Base-by-base conservation (phyloP, 2,329 filamentous ascomycete species). In the Zelopaecilomyces penicillatus region DNA sequence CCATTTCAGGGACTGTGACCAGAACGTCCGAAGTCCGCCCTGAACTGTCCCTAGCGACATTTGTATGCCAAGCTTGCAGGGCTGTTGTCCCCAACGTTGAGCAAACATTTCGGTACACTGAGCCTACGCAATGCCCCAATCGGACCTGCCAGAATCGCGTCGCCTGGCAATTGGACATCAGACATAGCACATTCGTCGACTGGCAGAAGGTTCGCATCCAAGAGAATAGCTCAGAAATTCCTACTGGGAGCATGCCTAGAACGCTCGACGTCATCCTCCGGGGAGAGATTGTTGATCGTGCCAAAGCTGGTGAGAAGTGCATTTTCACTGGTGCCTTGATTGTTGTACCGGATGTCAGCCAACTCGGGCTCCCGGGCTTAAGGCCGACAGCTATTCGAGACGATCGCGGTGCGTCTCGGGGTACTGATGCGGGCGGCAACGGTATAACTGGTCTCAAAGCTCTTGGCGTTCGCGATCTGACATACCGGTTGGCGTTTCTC, bases 181-280 rank as follows among this genome's bases (percentile, higher is more conserved):
- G 88, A 37, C 91, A 95, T 64, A 96, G 90, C 64, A 97, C 90
- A 0, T 98, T 98, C 62, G 86, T 98, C 50, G 93, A 98, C 68
- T 98, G 93, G 93, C 93, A 98, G 63, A 97, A 97, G 64, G 89
- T 97, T 27, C 86, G 94, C 51, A 88, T 97, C 50, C 93, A 98
- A 66, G 93, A 98, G 66, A 98, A 97, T 69, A 95, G 89, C 54
- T 91, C 91, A 4, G 93, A 98, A 63, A 98, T 98, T 33, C 93
- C 93, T 0, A 98, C 93, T 0, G 93, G 93, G 44, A 96, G 90
- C 68, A 98, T 98, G 93, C 93, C 93, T 27, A 80, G 93, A 48
- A 98, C 93, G 3, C 93, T 98, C 80, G 93, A 98, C 58, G 85
- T 98, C 36, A 96, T 98, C 54, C 68, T 98, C 31, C 83, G 93